Evolutionary conservation across 2,329 filamentous ascomycete genomes (phyloP), one percentile per base, ranked within the genome.

Genomic region (Sporothrix brasiliensis): DNA sequence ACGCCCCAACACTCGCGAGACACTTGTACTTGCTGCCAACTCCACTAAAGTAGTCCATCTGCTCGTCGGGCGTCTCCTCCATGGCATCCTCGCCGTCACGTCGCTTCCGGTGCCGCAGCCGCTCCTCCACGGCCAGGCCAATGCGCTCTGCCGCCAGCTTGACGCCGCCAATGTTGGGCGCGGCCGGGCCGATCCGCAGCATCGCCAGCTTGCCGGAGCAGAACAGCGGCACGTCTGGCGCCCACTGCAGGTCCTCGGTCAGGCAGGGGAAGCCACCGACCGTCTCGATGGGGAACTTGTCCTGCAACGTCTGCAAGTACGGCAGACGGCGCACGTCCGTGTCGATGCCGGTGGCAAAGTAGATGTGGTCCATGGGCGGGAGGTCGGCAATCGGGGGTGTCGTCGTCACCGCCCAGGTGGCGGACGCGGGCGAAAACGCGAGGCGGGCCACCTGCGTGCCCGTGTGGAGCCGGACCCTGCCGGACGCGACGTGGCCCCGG

Each of bases 181-280:
- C 68, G 1, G 69, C 68, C 7, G 73, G 73, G 0, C 73, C 73
- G 14, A 74, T 67, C 14, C 72, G 72, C 63, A 74, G 67, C n/a
- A 68, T 70, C 19, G 73, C 73, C 27, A 74, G 61, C 34, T 72
- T 72, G 41, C 73, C 73, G 6, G 72, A 68, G 66, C 73, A 73
- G 67, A 74, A 74, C n/a, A 74, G 69, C 19, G 92, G 92, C 0
- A 94, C 86, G n/a, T 87, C 87, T 0, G 89, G 83, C 50, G 83
- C 83, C 92, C 91, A 94, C 84, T 89, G 90, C 72, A 94, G 81
- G 75, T 94, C 91, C 54, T 94, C 87, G 2, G 86, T 94, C 67
- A 94, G 78, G 73, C 89, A 92, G 0, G 92, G 92, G 24, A 93
- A 80, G 0, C 92, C 92, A 4, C 88, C 87, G 30, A 87, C 83